Evolutionary conservation across 176 grass and related monocot genomes (phyloP).

Genomic region (Coix lacrymajobi): DNA sequence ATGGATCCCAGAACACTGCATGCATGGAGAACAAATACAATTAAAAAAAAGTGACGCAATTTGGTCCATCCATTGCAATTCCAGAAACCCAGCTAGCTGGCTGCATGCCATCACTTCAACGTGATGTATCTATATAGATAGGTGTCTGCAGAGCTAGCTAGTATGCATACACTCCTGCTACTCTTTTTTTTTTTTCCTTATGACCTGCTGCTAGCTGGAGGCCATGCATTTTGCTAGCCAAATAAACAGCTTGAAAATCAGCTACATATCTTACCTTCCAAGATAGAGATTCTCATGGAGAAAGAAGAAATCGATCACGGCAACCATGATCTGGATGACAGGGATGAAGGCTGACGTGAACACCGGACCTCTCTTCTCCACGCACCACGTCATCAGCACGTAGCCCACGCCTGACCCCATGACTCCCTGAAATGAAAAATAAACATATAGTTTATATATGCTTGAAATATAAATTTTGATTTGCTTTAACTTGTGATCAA

Average conservation of each 20-base stretch:
- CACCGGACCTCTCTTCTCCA: constrained; percentile 84
- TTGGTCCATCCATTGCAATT: constrained; percentile 17
- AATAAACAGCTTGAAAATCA: background rate
- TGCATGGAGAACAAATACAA: constrained; percentile 42
- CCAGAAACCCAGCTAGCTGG: background rate
- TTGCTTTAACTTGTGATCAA: background rate
- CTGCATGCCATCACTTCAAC: background rate
- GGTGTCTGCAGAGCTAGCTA: background rate
- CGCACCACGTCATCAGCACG: constrained; percentile 91
- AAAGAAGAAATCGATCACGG: constrained; percentile 70
- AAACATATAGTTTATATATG: background rate
- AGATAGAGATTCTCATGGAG: constrained; percentile 83
- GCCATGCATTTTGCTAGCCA: background rate
- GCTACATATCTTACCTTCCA: constrained; percentile 50
- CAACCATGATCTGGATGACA: constrained; percentile 87
- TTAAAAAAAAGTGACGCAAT: constrained; percentile 27
- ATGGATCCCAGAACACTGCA: constrained; percentile 73
- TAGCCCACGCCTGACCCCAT: constrained; percentile 83
- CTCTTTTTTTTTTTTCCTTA: background rate
- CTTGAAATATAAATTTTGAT: background rate
- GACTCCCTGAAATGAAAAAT: constrained; percentile 49
- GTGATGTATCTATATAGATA: background rate
- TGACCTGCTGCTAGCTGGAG: background rate
- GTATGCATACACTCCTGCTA: background rate
- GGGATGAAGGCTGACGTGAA: constrained; percentile 94